Percentiles rank a stretch among this genome's conserved stretches.
phyloP scores from a whole-genome alignment of 2,329 filamentous ascomycete genomes.

The Ophiostoma populinum region DNA sequence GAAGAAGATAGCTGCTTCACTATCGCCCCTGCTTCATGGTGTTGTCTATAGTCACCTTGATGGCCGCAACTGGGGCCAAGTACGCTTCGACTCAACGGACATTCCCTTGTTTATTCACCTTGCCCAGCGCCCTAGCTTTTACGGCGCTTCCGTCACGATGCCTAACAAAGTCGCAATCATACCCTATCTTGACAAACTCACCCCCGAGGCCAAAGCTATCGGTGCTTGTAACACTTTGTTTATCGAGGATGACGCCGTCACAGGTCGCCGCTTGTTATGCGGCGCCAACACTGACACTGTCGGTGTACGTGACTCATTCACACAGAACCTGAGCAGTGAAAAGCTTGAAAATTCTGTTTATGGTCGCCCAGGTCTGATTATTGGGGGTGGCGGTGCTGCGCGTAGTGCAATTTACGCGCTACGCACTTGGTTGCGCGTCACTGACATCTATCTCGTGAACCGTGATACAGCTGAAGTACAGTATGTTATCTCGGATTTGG shows the following conservation, averaged over 20 bases:
- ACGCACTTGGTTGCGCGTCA: constrained; percentile 49
- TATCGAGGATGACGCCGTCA: constrained; percentile 30
- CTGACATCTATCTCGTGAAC: constrained; percentile 60
- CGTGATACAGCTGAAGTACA: constrained; percentile 50
- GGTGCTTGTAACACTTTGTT: constrained; percentile 68
- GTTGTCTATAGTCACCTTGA: constrained; percentile 33
- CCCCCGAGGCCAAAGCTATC: constrained; percentile 52
- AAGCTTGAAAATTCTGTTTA: constrained; percentile 13
- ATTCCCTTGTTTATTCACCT: constrained; percentile 32
- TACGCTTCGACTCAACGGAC: constrained; percentile 33
- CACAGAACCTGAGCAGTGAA: constrained; percentile 30
- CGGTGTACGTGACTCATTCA: constrained; percentile 58
- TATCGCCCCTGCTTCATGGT: constrained; percentile 37
- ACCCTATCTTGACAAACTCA: constrained; percentile 53
- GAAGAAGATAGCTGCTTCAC: constrained; percentile 35
- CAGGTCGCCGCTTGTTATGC: constrained; percentile 35
- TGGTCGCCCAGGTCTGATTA: constrained; percentile 46
- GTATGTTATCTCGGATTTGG: constrained; percentile 48
- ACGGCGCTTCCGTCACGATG: constrained; percentile 64
- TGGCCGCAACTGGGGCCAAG: constrained; percentile 33
- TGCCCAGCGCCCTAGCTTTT: constrained; percentile 39
- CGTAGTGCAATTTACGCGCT: constrained; percentile 62
- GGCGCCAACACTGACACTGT: constrained; percentile 72
- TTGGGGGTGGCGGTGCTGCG: constrained; percentile 67
- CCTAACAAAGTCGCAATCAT: constrained; percentile 69